Conservation (phyloP, 2,329 filamentous ascomycete species). For the Neonectria neomacrospora region DNA sequence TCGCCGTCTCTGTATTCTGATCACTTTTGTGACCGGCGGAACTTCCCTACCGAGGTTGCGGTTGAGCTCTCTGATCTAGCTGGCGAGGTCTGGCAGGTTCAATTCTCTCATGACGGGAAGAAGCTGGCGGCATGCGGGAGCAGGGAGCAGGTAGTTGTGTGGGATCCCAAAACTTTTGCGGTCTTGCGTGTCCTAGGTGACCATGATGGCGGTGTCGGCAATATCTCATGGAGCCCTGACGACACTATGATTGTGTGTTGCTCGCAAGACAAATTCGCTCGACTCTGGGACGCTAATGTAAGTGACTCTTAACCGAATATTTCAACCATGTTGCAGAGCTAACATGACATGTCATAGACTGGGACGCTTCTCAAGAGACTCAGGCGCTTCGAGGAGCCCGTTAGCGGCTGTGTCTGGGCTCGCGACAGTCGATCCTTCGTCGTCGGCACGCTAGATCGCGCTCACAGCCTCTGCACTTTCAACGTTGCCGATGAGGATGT, state of each 20-base stretch:
- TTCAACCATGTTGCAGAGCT: conserved; percentile 22
- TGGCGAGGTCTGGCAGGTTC: conserved; percentile 91
- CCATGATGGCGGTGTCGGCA: conserved; percentile 78
- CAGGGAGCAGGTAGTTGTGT: conserved; percentile 81
- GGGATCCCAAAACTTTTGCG: conserved; percentile 78
- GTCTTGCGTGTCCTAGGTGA: conserved; percentile 71
- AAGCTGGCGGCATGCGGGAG: conserved; percentile 85
- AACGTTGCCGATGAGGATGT: conserved; percentile 70
- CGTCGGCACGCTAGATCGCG: conserved; percentile 78
- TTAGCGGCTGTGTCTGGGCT: conserved; percentile 91
- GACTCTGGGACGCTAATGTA: conserved; percentile 79
- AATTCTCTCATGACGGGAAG: conserved; percentile 88
- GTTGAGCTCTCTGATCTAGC: conserved; percentile 77
- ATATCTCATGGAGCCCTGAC: conserved; percentile 92
- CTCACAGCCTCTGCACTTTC: conserved; percentile 76
- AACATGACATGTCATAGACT: conserved; percentile 57
- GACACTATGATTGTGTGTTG: conserved; percentile 88
- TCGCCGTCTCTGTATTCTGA: conserved; percentile 90
- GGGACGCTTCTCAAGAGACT: conserved; percentile 73
- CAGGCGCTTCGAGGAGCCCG: conserved; percentile 80
- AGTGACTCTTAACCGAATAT: conserved; percentile 43
- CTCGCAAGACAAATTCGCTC: conserved; percentile 76
- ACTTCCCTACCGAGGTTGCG: conserved; percentile 80
- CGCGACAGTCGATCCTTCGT: conserved; percentile 81
- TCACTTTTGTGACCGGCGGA: conserved; percentile 81